Conservation (phyloP, 139 green algal species). For the Parachlorella kessleri region DNA sequence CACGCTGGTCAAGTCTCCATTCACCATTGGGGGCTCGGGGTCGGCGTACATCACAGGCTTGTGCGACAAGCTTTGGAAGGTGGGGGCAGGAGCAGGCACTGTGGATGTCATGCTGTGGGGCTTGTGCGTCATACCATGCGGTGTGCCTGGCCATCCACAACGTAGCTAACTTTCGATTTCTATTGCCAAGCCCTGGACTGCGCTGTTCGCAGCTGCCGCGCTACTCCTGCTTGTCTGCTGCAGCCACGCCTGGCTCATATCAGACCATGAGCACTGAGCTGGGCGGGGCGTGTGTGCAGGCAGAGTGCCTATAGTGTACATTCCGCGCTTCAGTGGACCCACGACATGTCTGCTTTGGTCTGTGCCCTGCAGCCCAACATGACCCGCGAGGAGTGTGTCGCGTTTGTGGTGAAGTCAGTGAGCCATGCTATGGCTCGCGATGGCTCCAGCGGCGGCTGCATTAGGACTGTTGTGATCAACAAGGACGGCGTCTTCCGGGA, state of each 20-base stretch:
- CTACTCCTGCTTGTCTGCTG: no score
- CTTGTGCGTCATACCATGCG: no score
- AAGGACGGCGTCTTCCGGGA: constrained; percentile 55
- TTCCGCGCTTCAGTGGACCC: background rate
- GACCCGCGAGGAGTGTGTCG: constrained; percentile 71
- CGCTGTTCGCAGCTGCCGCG: no score
- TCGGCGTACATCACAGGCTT: constrained; percentile 90
- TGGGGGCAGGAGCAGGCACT: no score
- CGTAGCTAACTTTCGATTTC: no score
- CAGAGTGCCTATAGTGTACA: no score
- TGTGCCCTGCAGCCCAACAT: constrained; percentile 57
- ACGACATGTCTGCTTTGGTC: background rate
- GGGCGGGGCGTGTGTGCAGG: no score
- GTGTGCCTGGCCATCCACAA: no score
- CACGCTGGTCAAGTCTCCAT: constrained; percentile 76
- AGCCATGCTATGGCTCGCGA: constrained; percentile 86
- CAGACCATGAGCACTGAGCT: no score
- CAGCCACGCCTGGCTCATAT: no score
- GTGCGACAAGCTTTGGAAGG: constrained; percentile 77
- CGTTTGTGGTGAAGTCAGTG: constrained; percentile 80
- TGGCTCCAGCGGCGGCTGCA: constrained; percentile 79
- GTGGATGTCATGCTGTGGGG: no score
- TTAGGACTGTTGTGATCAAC: constrained; percentile 80
- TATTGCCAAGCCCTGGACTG: no score
- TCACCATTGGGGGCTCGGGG: constrained; percentile 82